phyloP scores from a whole-genome alignment of 495 filamentous ascomycete species.

The Annulohypoxylon moriforme region DNA sequence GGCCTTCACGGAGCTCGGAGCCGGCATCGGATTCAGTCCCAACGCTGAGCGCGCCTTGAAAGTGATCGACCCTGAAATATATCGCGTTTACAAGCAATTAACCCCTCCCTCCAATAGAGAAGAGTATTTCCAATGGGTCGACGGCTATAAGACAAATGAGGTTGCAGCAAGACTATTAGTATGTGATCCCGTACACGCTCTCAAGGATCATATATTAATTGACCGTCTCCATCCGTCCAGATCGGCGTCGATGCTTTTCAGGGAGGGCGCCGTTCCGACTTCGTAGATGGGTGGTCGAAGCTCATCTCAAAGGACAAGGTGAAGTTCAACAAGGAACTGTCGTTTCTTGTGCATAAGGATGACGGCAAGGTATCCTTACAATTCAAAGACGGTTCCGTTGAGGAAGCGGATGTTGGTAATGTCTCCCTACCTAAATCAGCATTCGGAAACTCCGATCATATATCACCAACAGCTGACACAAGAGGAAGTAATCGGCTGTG shows the following conservation, averaged over 20 bases:
- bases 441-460: background rate
- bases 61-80: constrained; percentile 56
- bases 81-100: constrained; percentile 50
- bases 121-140: constrained; percentile 59
- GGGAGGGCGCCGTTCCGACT: constrained; percentile 54
- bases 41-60: constrained; percentile 67
- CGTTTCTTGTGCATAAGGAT: constrained; percentile 13
- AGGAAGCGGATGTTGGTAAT: constrained; percentile 50
- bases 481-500: constrained; percentile 55
- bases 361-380: constrained; percentile 38
- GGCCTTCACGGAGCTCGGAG: constrained; percentile 66
- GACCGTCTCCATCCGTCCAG: background rate
- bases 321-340: constrained; percentile 52
- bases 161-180: constrained; percentile 46
- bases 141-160: constrained; percentile 49
- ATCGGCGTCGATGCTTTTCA: constrained; percentile 58
- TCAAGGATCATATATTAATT: no score
- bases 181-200: background rate
- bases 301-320: constrained; percentile 41
- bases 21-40: constrained; percentile 69
- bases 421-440: background rate
- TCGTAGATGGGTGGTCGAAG: constrained; percentile 56
- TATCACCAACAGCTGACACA: constrained; percentile 18
- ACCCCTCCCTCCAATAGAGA: constrained; percentile 51
- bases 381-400: constrained; percentile 52